A percentile compares a stretch with the other conserved stretches of the same genome.
These are phyloP conservation scores for Oldenlandia corymbosa DNA, from an alignment of 257 asterid species.

Conservation along the genomic window DNA sequence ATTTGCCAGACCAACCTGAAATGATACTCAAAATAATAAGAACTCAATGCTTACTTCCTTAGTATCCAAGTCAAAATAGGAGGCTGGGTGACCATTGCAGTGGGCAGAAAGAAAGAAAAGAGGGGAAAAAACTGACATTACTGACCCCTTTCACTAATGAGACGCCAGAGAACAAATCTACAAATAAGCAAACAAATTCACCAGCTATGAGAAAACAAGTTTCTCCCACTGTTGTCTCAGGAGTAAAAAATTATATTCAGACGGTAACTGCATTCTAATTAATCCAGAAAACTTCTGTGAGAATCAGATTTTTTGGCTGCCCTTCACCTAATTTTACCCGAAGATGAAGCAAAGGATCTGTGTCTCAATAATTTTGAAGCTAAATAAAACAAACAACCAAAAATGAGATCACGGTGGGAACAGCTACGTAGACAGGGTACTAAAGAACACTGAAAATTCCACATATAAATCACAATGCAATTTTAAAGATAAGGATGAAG, in stretches of 20 bases:
- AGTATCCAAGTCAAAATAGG: background rate
- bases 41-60: background rate
- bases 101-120: too few relatives aligned
- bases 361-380: background rate
- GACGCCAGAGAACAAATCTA: too few relatives aligned
- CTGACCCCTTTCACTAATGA: too few relatives aligned
- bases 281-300: too few relatives aligned
- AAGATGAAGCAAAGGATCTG: background rate
- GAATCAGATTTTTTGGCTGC: background rate
- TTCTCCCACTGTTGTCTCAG: too few relatives aligned
- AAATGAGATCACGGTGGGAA: background rate
- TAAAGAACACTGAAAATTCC: background rate
- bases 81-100: too few relatives aligned
- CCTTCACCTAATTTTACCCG: background rate
- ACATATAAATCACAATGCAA: background rate
- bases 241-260: too few relatives aligned
- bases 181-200: too few relatives aligned
- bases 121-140: too few relatives aligned
- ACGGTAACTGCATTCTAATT: too few relatives aligned
- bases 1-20: slow-evolving; percentile 85
- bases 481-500: background rate
- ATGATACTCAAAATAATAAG: slow-evolving; percentile 11
- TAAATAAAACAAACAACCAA: background rate
- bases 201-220: too few relatives aligned
- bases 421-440: background rate